Evolutionary conservation across 1,284 basidiomycete species (phyloP), one percentile per base, ranked within the genome.

Genomic region (Tilletia walkeri): DNA sequence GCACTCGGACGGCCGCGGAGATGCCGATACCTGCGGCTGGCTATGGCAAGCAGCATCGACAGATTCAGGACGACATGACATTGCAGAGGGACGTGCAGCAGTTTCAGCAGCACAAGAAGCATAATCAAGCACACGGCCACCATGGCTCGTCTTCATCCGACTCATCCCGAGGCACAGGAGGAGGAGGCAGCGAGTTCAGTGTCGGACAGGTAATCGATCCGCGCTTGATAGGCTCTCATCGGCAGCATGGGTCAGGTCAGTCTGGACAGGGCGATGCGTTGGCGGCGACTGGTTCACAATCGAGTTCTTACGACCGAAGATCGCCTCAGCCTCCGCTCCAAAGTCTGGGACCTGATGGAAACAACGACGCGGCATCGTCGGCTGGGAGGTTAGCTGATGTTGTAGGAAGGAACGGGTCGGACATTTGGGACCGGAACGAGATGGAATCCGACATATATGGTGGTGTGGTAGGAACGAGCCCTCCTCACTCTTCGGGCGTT

Each of bases 31-130:
- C 90, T 74, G 90, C 92, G 9, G 92, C 94, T 30, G 91, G 92
- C 79, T 97, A 95, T 82, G 94, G 94, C 76, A 90, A 92, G 88
- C 94, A 96, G 83, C 92, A 93, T 82, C 89, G 91, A 24, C 92
- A 90, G 72, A 92, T 96, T 87, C 92, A 94, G 81, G 90, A 93
- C 78, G 93, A 95, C 68, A 74, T 86, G 67, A 69, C 68, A 41
- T 18, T 59, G 36, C 53, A 47, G 38, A 24, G 59, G 59, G 59
- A 63, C 34, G 59, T 63, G 18, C 63, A 63, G 50, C 67, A 65
- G 3, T 45, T 50, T 18, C 48, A 50, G 48, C 63, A 63, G 67
- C 56, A 69, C 36, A 65, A 50, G 38, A 34, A 61, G 36, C 56
- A 63, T 16, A 6, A 10, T 9, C 30, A 63, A 12, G 36, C 30